phyloP scores from a whole-genome alignment of 139 green algal genomes.

The Chlorella sp. region DNA sequence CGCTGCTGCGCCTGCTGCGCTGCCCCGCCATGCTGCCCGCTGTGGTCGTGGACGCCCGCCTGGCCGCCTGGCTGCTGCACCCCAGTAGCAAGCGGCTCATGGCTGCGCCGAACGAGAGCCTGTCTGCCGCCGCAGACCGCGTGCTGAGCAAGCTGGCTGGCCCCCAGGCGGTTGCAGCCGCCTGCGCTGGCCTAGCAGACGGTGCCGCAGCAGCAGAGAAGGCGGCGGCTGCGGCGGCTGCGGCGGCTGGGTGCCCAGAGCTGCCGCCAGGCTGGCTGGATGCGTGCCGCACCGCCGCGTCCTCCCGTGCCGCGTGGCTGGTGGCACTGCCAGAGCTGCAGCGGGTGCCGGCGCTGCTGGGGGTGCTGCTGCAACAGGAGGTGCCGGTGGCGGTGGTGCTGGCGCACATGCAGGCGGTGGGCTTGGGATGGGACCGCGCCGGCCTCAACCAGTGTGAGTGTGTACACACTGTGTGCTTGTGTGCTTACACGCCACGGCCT shows the following conservation, averaged over 20 bases:
- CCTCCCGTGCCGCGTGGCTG: not conserved
- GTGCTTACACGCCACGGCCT: not conserved
- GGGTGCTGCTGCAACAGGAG: constrained; percentile 51
- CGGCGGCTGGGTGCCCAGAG: not conserved
- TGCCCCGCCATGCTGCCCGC: not conserved
- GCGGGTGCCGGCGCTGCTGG: not conserved
- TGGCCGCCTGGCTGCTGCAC: constrained; percentile 26
- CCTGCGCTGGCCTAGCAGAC: not conserved
- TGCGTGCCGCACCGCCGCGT: not conserved
- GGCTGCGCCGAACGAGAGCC: not conserved
- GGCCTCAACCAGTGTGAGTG: constrained; percentile 29
- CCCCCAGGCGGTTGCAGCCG: too few relatives aligned
- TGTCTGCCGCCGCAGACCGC: not conserved
- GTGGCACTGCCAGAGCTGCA: not conserved
- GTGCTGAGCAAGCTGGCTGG: not conserved
- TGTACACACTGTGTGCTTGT: not conserved
- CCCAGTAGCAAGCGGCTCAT: not conserved
- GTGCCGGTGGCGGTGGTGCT: constrained; percentile 82
- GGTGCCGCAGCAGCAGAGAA: not conserved
- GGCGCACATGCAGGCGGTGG: constrained; percentile 69
- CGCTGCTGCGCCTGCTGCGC: constrained; percentile 12
- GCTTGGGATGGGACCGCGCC: constrained; percentile 57
- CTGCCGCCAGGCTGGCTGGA: not conserved
- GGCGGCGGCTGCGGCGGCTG: not conserved
- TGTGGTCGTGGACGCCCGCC: not conserved